phyloP scores from a whole-genome alignment of 345 rosid species.

The Eucalyptus cloeziana region DNA sequence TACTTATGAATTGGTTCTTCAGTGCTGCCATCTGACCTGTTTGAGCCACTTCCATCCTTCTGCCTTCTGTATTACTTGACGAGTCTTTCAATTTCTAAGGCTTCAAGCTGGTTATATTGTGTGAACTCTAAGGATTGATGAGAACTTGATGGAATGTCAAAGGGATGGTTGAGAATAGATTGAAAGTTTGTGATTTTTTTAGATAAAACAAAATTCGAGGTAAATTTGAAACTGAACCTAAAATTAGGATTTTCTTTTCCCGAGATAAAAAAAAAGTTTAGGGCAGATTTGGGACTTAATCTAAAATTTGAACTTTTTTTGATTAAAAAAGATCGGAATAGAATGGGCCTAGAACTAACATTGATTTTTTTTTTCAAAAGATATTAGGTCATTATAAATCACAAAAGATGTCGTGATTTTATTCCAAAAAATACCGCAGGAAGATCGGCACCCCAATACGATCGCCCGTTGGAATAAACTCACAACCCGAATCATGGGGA shows the following conservation, averaged over 20 bases:
- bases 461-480: neutral
- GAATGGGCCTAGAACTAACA: too few relatives aligned
- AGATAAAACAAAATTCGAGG: neutral
- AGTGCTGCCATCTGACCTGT: too few relatives aligned
- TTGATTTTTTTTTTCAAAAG: neutral
- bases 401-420: neutral
- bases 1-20: too few relatives aligned
- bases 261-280: neutral
- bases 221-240: neutral
- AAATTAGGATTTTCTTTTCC: neutral
- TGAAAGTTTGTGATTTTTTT: neutral
- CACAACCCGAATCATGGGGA: neutral
- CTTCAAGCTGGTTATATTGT: too few relatives aligned
- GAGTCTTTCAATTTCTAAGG: too few relatives aligned
- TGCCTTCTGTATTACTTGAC: rapidly evolving
- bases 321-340: neutral
- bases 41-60: too few relatives aligned
- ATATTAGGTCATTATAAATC: neutral
- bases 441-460: neutral
- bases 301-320: neutral
- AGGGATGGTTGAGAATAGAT: neutral
- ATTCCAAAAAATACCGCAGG: neutral
- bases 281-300: neutral
- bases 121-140: too few relatives aligned
- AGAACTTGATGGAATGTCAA: too few relatives aligned